phyloP scores from a whole-genome alignment of 345 rosid genomes.

The Dipteronia dyeriana region DNA sequence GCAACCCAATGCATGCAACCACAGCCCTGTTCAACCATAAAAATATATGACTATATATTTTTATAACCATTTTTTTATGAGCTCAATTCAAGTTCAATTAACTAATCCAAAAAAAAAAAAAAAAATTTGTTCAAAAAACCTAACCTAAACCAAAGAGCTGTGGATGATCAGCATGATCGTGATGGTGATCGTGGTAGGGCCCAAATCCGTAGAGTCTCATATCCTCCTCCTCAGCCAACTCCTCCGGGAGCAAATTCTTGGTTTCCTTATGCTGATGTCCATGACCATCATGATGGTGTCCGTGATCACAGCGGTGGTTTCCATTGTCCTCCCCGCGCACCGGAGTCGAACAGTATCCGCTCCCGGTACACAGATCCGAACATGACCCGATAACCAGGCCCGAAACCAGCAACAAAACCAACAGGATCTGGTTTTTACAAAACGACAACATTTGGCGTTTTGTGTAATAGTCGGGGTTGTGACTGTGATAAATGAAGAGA shows the following conservation, averaged over 20 bases:
- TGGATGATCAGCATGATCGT: conserved; percentile 35
- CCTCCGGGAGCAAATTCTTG: conserved; percentile 71
- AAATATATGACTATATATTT: no score
- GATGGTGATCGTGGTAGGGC: conserved; percentile 40
- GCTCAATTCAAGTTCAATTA: no score
- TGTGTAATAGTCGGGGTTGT: not conserved
- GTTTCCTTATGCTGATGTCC: conserved; percentile 11
- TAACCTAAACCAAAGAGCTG: conserved; percentile 65
- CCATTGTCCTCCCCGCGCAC: conserved; percentile 37
- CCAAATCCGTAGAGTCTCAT: conserved; percentile 81
- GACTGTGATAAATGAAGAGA: not conserved
- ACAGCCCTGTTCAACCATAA: conserved; percentile 46
- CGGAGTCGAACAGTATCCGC: conserved; percentile 46
- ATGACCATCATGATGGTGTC: conserved; percentile 20
- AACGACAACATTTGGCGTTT: conserved; percentile 30
- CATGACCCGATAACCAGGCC: conserved; percentile 28
- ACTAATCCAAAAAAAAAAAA: not conserved
- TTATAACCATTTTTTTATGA: no score
- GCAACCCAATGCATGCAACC: conserved; percentile 92
- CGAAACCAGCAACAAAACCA: conserved; percentile 9
- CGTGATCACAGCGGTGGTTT: conserved; percentile 52
- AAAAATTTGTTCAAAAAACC: not conserved
- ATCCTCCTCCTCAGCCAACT: conserved; percentile 92
- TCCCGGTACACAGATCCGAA: conserved; percentile 54
- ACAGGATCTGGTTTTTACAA: conserved; percentile 13